Conservation (phyloP, 73 alveolate genomes). For the Blepharisma japonicum region DNA sequence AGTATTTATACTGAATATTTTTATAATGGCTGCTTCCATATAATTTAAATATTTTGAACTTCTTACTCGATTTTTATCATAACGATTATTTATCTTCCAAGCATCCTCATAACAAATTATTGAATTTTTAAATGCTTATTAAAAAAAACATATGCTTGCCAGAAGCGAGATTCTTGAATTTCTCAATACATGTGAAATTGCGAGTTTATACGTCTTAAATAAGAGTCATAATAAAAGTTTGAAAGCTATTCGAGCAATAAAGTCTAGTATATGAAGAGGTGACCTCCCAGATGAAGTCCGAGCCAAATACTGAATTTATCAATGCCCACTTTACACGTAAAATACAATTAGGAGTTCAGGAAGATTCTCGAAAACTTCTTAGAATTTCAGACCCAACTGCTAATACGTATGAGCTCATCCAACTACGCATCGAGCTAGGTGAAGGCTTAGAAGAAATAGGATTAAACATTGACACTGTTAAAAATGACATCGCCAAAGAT, state of each 20-base stretch:
- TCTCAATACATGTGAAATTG: background rate
- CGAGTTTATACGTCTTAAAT: background rate
- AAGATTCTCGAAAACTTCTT: constrained; percentile 15
- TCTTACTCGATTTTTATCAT: too few relatives aligned
- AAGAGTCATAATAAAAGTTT: background rate
- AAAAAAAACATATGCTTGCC: too few relatives aligned
- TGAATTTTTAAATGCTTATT: too few relatives aligned
- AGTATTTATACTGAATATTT: too few relatives aligned
- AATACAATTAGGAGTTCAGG: background rate
- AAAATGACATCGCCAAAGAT: background rate
- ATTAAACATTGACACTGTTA: background rate
- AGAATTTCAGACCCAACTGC: background rate
- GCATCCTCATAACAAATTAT: too few relatives aligned
- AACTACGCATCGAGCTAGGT: background rate
- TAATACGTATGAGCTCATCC: constrained; percentile 7
- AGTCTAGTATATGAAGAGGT: constrained; percentile 30
- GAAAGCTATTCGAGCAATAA: background rate
- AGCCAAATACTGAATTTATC: constrained; percentile 21
- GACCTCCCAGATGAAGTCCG: constrained; percentile 6
- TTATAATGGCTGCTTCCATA: too few relatives aligned
- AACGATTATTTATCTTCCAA: too few relatives aligned
- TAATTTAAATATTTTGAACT: too few relatives aligned
- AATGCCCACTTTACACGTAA: constrained; percentile 24
- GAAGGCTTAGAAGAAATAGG: constrained; percentile 4
- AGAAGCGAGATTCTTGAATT: background rate